Percentiles rank a stretch among this genome's conserved stretches.
Conservation (phyloP, 768 basidiomycete species). For the Mycena filopes region DNA sequence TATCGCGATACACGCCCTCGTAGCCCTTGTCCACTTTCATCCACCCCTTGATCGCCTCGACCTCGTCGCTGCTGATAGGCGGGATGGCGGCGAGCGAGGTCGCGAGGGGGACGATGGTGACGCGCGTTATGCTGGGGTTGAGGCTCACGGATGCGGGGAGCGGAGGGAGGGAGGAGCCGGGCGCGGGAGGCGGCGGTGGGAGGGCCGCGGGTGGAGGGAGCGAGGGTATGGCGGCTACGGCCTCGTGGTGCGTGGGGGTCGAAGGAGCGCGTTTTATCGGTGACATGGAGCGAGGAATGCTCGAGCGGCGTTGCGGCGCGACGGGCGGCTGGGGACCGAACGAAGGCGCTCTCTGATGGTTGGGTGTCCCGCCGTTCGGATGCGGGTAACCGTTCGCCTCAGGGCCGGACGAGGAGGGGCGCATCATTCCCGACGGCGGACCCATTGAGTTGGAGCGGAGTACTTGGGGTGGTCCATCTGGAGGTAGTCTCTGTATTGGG, state of each 20-base stretch:
- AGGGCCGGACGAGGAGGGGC: conserved; percentile 25
- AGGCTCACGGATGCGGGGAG: conserved; percentile 56
- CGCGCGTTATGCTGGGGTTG: conserved; percentile 66
- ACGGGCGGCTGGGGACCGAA: conserved; percentile 22
- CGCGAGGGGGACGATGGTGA: conserved; percentile 69
- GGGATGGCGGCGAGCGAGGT: conserved; percentile 67
- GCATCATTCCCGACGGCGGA: conserved; percentile 20
- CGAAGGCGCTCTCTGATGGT: conserved; percentile 16
- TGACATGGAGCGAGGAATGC: conserved; percentile 25
- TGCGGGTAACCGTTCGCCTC: conserved; percentile 13
- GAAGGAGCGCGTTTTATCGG: conserved; percentile 30
- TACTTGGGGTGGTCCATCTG: conserved; percentile 22
- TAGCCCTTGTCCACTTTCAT: conserved; percentile 72
- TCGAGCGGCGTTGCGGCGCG: conserved; percentile 24
- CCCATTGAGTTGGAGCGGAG: conserved; percentile 32
- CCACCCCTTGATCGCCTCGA: conserved; percentile 67
- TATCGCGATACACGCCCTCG: conserved; percentile 57
- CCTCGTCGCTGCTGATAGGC: conserved; percentile 59
- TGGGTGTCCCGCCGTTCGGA: conserved; percentile 16
- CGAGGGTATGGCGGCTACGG: not conserved
- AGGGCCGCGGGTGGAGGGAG: not conserved
- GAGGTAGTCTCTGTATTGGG: conserved; percentile 16
- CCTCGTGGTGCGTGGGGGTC: not conserved
- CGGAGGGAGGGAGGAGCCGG: conserved; percentile 53
- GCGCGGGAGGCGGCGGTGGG: conserved; percentile 29